A percentile compares a stretch with the other conserved stretches of the same genome.
These are phyloP conservation scores for Neonectria neomacrospora DNA, from an alignment of 2,329 filamentous ascomycete species.

Conservation along the genomic window DNA sequence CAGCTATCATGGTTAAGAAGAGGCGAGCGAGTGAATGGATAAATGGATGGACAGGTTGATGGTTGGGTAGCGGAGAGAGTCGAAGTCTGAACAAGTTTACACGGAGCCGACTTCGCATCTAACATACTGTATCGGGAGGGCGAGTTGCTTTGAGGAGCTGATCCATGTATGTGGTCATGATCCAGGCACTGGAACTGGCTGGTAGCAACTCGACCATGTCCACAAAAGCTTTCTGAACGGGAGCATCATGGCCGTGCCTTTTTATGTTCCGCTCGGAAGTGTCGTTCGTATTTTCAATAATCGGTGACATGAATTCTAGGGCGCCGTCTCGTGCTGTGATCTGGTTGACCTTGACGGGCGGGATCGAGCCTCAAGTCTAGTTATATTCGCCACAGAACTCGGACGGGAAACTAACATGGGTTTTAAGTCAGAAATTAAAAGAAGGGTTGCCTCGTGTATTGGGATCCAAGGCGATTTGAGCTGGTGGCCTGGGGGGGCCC, in stretches of 20 bases:
- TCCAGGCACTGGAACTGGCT: conserved; percentile 37
- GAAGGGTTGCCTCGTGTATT: conserved; percentile 11
- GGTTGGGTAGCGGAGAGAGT: not conserved
- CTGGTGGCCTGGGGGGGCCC: conserved; percentile 1
- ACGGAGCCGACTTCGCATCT: conserved; percentile 3
- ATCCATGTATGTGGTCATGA: conserved; percentile 37
- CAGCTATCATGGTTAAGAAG: conserved; percentile 1
- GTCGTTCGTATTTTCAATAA: conserved; percentile 18
- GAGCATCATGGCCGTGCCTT: conserved; percentile 26
- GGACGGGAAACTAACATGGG: conserved; percentile 10
- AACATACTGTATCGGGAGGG: conserved; percentile 33
- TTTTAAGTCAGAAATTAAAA: conserved; percentile 12
- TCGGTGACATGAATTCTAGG: conserved; percentile 35
- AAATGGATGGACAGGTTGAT: not conserved
- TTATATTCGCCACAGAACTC: not conserved
- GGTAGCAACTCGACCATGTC: conserved; percentile 39
- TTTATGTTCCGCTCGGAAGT: conserved; percentile 17
- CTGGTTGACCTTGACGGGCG: conserved; percentile 3
- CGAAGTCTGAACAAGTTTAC: not conserved
- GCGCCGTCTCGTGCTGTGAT: conserved; percentile 18
- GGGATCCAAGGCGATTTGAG: conserved; percentile 1
- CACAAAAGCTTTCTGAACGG: conserved; percentile 19
- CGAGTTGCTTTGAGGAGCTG: conserved; percentile 29
- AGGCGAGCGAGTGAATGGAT: not conserved
- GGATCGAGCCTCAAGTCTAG: conserved; percentile 18